These are phyloP conservation scores for Calycina herbarum DNA, from an alignment of 2,329 filamentous ascomycete genomes.

Conservation along the genomic window DNA sequence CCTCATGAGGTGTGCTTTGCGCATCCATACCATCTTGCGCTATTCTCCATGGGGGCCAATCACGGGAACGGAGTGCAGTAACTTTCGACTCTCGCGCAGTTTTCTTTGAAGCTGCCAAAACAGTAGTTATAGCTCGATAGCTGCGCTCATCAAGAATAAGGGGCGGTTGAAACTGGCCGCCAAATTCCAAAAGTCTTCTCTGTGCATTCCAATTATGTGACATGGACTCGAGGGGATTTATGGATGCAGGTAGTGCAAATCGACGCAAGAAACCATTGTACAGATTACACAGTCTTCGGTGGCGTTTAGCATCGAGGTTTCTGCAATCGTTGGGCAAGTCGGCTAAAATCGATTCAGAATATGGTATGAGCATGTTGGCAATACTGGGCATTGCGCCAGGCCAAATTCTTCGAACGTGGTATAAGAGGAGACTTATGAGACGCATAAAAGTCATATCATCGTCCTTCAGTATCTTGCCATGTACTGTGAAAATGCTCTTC, in stretches of 20 bases:
- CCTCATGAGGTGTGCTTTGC: conserved; percentile 49
- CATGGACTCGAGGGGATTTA: conserved; percentile 41
- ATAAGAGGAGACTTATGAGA: conserved; percentile 30
- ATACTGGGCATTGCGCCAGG: conserved; percentile 32
- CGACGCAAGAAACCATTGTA: conserved; percentile 44
- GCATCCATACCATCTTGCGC: conserved; percentile 62
- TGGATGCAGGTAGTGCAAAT: conserved; percentile 41
- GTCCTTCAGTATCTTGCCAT: conserved; percentile 9
- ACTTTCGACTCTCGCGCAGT: conserved; percentile 50
- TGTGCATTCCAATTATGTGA: conserved; percentile 59
- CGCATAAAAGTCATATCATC: conserved; percentile 22
- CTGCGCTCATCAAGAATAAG: conserved; percentile 52
- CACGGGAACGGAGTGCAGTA: conserved; percentile 48
- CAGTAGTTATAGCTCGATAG: conserved; percentile 55
- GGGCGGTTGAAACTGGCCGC: conserved; percentile 48
- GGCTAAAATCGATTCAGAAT: conserved; percentile 19
- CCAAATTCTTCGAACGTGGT: conserved; percentile 33
- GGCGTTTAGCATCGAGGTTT: conserved; percentile 15
- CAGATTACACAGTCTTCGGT: conserved; percentile 34
- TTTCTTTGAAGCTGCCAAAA: conserved; percentile 55
- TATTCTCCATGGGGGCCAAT: conserved; percentile 62
- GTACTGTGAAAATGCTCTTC: background rate
- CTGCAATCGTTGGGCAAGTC: conserved; percentile 6
- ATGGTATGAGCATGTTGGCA: conserved; percentile 28
- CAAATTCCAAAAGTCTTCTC: conserved; percentile 52